Percentiles rank a stretch among this genome's conserved stretches.
These are phyloP conservation scores for Nemania abortiva DNA, from an alignment of 2,329 filamentous ascomycete genomes.

Conservation along the genomic window DNA sequence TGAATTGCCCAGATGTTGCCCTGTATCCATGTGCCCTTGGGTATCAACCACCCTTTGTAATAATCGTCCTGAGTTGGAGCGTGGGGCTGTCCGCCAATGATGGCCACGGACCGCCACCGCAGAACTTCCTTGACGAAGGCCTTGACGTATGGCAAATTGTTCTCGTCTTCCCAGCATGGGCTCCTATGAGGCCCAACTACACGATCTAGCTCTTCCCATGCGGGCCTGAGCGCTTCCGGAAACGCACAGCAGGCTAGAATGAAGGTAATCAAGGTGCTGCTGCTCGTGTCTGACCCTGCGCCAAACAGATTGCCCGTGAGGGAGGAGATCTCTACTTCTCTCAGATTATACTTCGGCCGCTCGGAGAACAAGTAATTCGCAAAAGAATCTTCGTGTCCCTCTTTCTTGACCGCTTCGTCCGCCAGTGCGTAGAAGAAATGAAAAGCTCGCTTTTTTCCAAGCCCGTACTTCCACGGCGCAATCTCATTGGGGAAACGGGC, in stretches of 20 bases:
- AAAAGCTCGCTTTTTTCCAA: constrained; percentile 60
- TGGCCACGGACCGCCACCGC: constrained; percentile 66
- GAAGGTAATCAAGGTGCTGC: constrained; percentile 60
- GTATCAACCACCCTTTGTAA: constrained; percentile 63
- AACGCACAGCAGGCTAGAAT: constrained; percentile 64
- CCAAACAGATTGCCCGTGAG: constrained; percentile 63
- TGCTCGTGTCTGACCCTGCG: constrained; percentile 63
- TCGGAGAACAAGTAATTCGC: constrained; percentile 62
- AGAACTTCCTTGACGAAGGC: constrained; percentile 68
- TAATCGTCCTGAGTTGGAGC: constrained; percentile 61
- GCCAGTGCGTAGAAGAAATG: constrained; percentile 66
- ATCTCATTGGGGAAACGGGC: constrained; percentile 62
- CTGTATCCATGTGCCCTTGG: constrained; percentile 62
- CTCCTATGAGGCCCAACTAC: constrained; percentile 62
- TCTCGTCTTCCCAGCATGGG: constrained; percentile 62
- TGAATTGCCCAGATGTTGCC: constrained; percentile 65
- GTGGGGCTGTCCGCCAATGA: constrained; percentile 64
- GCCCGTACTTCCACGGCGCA: constrained; percentile 63
- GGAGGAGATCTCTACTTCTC: constrained; percentile 58
- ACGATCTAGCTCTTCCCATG: constrained; percentile 64
- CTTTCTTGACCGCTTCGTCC: constrained; percentile 60
- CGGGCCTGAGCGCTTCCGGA: constrained; percentile 60
- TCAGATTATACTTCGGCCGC: constrained; percentile 59
- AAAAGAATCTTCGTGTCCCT: constrained; percentile 55
- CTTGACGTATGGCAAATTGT: constrained; percentile 64